Conservation (phyloP, 2,329 filamentous ascomycete species). For the Trichoderma cornu-damae region DNA sequence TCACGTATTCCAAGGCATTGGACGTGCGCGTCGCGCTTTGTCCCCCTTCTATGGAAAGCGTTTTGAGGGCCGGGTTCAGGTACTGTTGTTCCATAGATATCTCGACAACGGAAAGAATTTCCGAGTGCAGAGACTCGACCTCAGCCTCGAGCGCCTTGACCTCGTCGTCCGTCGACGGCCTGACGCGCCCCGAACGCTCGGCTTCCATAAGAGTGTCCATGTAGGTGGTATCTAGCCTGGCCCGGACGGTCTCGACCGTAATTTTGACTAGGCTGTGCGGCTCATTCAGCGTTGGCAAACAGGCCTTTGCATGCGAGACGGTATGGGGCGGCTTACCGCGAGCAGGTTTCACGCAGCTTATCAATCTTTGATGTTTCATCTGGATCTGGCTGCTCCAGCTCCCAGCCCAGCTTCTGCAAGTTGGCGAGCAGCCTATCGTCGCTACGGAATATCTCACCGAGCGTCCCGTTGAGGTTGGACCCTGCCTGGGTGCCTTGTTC, state of each 20-base stretch:
- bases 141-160: slow-evolving; percentile 55
- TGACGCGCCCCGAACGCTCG: slow-evolving; percentile 27
- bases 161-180: slow-evolving; percentile 35
- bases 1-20: slow-evolving; percentile 48
- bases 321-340: slow-evolving; percentile 36
- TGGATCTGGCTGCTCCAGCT: slow-evolving; percentile 49
- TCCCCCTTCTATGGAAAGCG: slow-evolving; percentile 40
- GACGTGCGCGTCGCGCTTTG: slow-evolving; percentile 42
- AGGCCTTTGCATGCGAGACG: not conserved
- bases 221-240: slow-evolving; percentile 52
- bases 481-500: slow-evolving; percentile 45
- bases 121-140: slow-evolving; percentile 63
- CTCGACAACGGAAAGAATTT: slow-evolving; percentile 63
- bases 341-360: slow-evolving; percentile 55
- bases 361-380: slow-evolving; percentile 50
- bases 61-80: slow-evolving; percentile 53
- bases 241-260: slow-evolving; percentile 51
- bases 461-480: slow-evolving; percentile 42
- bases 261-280: slow-evolving; percentile 52
- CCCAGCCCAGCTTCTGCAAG: slow-evolving; percentile 60
- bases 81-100: slow-evolving; percentile 67
- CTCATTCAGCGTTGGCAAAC: slow-evolving; percentile 18
- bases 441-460: slow-evolving; percentile 48
- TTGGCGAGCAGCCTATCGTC: slow-evolving; percentile 63
- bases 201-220: slow-evolving; percentile 40